These are phyloP conservation scores for Smittium mucronatum DNA, from an alignment of 371 early-diverging fungal species.

Conservation along the genomic window DNA sequence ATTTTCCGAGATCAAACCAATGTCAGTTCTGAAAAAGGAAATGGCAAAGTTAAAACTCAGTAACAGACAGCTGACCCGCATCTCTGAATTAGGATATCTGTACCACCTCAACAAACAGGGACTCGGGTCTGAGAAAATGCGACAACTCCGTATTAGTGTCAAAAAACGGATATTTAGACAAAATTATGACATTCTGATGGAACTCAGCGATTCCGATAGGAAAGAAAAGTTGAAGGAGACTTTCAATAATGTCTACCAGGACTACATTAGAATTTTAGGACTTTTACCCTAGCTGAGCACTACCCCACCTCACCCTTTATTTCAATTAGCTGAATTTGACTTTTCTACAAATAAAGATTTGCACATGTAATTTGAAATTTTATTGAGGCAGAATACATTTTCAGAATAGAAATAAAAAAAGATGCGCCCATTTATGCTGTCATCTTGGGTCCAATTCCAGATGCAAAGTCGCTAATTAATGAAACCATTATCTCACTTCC, in stretches of 20 bases:
- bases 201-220: constrained; percentile 48
- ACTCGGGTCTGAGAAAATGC: constrained; percentile 34
- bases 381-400: too few species aligned
- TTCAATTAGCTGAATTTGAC: too few species aligned
- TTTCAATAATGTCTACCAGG: constrained; percentile 57
- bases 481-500: background rate
- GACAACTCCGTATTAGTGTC: constrained; percentile 57
- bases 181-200: constrained; percentile 54
- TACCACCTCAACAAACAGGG: constrained; percentile 38
- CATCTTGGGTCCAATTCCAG: background rate
- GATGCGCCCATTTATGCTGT: too few species aligned
- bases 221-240: constrained; percentile 61
- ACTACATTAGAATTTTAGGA: constrained; percentile 57
- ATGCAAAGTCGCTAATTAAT: background rate
- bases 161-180: constrained; percentile 66
- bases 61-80: constrained; percentile 61
- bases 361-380: too few species aligned
- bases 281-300: too few species aligned
- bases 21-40: constrained; percentile 25
- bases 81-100: constrained; percentile 61
- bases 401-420: too few species aligned
- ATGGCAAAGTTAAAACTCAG: constrained; percentile 14
- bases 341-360: too few species aligned
- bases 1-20: constrained; percentile 42
- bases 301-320: too few species aligned